These are phyloP conservation scores for Trematosphaeria pertusa DNA, from an alignment of 2,329 filamentous ascomycete species.

Conservation along the genomic window DNA sequence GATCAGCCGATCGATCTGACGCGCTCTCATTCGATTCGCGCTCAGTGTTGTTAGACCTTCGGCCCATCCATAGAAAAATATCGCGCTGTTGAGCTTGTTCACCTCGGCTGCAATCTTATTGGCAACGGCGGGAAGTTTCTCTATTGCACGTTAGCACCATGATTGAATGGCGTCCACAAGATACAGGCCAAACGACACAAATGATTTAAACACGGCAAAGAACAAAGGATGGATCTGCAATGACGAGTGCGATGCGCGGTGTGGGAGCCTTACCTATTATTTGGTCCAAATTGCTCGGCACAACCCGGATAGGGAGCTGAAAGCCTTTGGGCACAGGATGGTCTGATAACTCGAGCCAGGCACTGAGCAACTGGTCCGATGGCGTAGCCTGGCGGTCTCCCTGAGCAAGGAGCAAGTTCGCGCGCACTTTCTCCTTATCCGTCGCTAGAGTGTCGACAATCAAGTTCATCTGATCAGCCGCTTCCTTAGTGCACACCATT, in stretches of 20 bases:
- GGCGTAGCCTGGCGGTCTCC: slow-evolving; percentile 26
- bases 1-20: slow-evolving; percentile 67
- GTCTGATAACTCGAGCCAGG: slow-evolving; percentile 56
- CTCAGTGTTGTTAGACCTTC: slow-evolving; percentile 70
- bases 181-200: neutral
- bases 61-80: slow-evolving; percentile 76
- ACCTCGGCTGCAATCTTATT: slow-evolving; percentile 56
- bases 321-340: slow-evolving; percentile 62
- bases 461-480: slow-evolving; percentile 66
- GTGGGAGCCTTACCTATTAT: slow-evolving; percentile 1
- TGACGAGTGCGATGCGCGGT: too few relatives aligned
- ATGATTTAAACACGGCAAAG: neutral
- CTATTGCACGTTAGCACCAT: slow-evolving; percentile 1
- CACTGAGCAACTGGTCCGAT: slow-evolving; percentile 20
- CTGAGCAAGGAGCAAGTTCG: slow-evolving; percentile 64
- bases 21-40: slow-evolving; percentile 72
- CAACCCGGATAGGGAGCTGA: slow-evolving; percentile 66
- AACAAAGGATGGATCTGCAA: too few relatives aligned
- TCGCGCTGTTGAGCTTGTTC: slow-evolving; percentile 69
- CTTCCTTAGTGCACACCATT: slow-evolving; percentile 72
- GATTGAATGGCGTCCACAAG: neutral
- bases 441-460: slow-evolving; percentile 50
- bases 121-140: slow-evolving; percentile 55
- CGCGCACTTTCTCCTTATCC: slow-evolving; percentile 58
- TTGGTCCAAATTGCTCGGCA: slow-evolving; percentile 54